phyloP scores from a whole-genome alignment of 768 basidiomycete genomes.

The Brasilioporus rufonigricans region DNA sequence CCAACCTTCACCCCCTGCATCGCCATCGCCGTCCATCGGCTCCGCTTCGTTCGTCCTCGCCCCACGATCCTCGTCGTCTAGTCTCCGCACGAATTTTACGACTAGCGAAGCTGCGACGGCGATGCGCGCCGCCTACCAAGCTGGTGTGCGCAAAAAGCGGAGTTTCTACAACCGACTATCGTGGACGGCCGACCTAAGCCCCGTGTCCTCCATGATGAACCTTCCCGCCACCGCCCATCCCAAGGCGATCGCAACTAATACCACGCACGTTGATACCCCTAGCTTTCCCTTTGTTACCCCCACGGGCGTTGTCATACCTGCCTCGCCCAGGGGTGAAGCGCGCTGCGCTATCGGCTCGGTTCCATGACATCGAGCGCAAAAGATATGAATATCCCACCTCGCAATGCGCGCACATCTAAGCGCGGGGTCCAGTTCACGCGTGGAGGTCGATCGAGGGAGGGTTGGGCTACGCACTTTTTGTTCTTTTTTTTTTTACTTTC shows the following conservation, averaged over 20 bases:
- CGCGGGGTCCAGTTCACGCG: not conserved
- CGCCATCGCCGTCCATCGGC: constrained; percentile 28
- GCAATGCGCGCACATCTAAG: not conserved
- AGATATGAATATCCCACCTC: not conserved
- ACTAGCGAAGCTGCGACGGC: constrained; percentile 22
- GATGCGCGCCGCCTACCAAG: constrained; percentile 34
- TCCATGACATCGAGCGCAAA: constrained; percentile 10
- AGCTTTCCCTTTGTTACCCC: not conserved
- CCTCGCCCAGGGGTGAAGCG: not conserved
- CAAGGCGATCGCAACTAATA: constrained; percentile 16
- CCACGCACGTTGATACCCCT: constrained; percentile 5
- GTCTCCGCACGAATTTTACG: constrained; percentile 20
- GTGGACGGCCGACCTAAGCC: constrained; percentile 27
- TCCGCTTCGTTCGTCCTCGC: constrained; percentile 27
- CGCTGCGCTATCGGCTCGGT: constrained; percentile 10
- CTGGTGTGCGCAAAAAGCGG: constrained; percentile 32
- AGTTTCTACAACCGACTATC: constrained; percentile 31
- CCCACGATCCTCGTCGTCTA: constrained; percentile 29
- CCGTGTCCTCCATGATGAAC: constrained; percentile 23
- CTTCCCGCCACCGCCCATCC: constrained; percentile 11
- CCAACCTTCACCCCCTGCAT: constrained; percentile 27
- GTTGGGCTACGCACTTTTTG: not conserved
- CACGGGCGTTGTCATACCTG: constrained; percentile 7
- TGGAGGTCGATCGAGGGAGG: not conserved
- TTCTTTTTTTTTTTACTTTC: not conserved